phyloP scores from a whole-genome alignment of 495 filamentous ascomycete species.

The Podospora conica region DNA sequence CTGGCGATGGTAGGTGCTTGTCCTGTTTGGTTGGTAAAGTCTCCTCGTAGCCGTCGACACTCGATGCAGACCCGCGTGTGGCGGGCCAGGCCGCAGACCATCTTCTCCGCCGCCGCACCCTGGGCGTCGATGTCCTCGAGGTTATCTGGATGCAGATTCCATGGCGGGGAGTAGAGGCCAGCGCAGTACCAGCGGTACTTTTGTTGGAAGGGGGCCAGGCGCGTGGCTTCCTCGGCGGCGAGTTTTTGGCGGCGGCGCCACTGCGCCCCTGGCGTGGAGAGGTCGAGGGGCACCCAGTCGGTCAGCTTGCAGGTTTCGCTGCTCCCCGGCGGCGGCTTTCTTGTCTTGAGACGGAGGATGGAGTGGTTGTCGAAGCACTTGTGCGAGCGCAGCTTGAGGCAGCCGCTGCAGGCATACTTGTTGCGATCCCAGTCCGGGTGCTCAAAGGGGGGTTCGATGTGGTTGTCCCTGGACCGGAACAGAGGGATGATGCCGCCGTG shows the following conservation, averaged over 20 bases:
- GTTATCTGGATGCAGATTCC: neutral
- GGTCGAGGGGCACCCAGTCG: conserved; percentile 16
- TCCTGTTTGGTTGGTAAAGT: neutral
- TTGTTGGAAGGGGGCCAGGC: neutral
- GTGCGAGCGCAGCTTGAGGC: conserved; percentile 22
- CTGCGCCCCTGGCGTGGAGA: neutral
- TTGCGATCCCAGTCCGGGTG: conserved; percentile 11
- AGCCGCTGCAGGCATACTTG: conserved; percentile 23
- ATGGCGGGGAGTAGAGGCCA: neutral
- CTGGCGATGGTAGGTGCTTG: neutral
- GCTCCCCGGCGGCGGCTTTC: conserved; percentile 20
- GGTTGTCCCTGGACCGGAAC: neutral
- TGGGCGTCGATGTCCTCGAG: neutral
- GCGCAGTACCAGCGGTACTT: neutral
- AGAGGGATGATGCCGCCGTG: conserved; percentile 18
- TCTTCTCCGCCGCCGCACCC: neutral
- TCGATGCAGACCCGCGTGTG: conserved; percentile 15
- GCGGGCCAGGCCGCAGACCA: conserved; percentile 10
- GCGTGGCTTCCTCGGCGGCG: neutral
- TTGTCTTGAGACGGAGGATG: conserved; percentile 9
- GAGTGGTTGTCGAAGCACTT: conserved; percentile 21
- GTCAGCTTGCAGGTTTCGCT: conserved; percentile 10
- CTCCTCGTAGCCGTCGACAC: conserved; percentile 1
- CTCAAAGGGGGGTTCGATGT: conserved; percentile 6
- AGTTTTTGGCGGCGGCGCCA: neutral